Evolutionary conservation across 495 filamentous ascomycete genomes (phyloP).

Genomic region (Aspergillus baeticus): DNA sequence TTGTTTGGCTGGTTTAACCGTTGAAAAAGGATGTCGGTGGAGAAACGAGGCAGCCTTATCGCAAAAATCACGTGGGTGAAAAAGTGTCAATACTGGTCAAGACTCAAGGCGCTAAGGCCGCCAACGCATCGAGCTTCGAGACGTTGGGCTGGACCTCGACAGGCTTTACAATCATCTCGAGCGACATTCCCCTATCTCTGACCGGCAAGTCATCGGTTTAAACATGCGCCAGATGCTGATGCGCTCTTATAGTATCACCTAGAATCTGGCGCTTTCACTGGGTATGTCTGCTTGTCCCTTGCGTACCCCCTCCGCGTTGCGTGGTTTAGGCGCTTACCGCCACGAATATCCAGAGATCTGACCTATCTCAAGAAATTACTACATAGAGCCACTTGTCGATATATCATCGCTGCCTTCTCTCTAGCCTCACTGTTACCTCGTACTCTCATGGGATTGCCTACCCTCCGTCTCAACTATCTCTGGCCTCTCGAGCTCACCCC

Average conservation of each 20-base stretch:
- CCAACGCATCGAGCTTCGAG: constrained; percentile 12
- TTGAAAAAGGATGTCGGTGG: background rate
- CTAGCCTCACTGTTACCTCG: background rate
- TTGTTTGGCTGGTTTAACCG: too few relatives aligned
- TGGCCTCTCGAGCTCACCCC: too few relatives aligned
- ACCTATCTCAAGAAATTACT: background rate
- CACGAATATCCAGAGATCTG: background rate
- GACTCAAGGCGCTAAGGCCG: constrained; percentile 15
- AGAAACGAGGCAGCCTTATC: constrained; percentile 8
- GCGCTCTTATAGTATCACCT: constrained; percentile 3
- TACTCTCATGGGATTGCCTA: background rate
- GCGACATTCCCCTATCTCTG: background rate
- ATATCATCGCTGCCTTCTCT: background rate
- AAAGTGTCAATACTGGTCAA: background rate
- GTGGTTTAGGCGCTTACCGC: background rate
- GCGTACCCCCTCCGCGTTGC: background rate
- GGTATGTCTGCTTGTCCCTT: constrained; percentile 1
- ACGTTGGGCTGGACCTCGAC: constrained; percentile 14
- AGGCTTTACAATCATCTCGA: background rate
- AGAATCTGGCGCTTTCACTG: background rate
- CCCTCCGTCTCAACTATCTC: too few relatives aligned
- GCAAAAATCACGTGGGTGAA: constrained; percentile 17
- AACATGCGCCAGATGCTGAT: constrained; percentile 5
- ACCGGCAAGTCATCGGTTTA: background rate
- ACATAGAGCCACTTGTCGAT: background rate